A percentile compares a stretch with the other conserved stretches of the same genome.
These are phyloP conservation scores for Fusarium globosum DNA, from an alignment of 2,329 filamentous ascomycete genomes.

Conservation along the genomic window DNA sequence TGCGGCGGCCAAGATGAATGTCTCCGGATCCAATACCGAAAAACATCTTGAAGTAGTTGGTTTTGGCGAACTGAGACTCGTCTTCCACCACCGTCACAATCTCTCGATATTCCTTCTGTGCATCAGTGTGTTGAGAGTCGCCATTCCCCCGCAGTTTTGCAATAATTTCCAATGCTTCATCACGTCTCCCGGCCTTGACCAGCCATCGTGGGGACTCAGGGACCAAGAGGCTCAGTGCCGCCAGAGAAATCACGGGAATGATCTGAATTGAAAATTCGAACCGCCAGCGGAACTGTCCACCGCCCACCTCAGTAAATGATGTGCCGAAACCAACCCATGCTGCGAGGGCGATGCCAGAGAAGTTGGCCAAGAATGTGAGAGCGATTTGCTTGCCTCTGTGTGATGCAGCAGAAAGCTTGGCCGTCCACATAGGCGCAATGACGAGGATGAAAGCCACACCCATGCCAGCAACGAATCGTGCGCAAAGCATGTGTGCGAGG, in stretches of 20 bases:
- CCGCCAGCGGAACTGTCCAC: constrained; percentile 12
- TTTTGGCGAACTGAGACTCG: constrained; percentile 48
- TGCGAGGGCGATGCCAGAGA: constrained; percentile 58
- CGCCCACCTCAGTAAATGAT: constrained; percentile 35
- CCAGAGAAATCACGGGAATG: background rate
- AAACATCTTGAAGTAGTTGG: constrained; percentile 54
- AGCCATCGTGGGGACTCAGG: constrained; percentile 3
- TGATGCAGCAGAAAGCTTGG: constrained; percentile 59
- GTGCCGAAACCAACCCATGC: constrained; percentile 52
- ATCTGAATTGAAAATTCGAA: constrained; percentile 9
- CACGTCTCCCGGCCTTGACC: constrained; percentile 6
- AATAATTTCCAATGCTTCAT: constrained; percentile 8
- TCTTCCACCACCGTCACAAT: constrained; percentile 53
- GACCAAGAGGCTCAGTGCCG: background rate
- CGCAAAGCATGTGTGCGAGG: constrained; percentile 59
- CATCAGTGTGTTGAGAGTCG: background rate
- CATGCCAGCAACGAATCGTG: constrained; percentile 61
- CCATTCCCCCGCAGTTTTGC: background rate
- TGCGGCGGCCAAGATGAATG: constrained; percentile 52
- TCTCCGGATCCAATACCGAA: constrained; percentile 51
- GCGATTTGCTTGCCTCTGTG: constrained; percentile 57
- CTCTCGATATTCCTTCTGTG: constrained; percentile 48
- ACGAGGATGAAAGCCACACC: constrained; percentile 63
- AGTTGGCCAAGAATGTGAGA: constrained; percentile 63
- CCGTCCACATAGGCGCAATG: constrained; percentile 60